Conservation (phyloP, 495 filamentous ascomycete genomes). For the Penicillium arizonense region DNA sequence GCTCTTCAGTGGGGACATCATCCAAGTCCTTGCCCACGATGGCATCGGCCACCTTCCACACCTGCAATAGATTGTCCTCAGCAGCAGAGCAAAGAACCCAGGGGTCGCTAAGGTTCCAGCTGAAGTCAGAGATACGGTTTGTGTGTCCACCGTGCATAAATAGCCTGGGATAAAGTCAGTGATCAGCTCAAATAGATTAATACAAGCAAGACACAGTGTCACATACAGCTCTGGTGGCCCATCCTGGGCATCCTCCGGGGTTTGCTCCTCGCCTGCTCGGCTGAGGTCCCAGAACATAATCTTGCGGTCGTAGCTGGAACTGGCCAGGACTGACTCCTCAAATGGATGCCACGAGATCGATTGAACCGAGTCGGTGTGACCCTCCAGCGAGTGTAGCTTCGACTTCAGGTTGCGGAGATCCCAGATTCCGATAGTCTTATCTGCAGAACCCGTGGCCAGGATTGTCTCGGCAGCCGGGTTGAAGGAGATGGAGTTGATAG, state of each 20-base stretch:
- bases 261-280: conserved; percentile 88
- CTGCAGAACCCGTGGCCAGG: conserved; percentile 87
- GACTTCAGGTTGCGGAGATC: conserved; percentile 85
- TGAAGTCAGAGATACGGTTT: conserved; percentile 92
- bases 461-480: conserved; percentile 85
- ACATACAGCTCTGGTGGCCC: conserved; percentile 92
- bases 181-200: conserved; percentile 16
- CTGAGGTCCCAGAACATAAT: conserved; percentile 97
- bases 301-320: conserved; percentile 85
- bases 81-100: conserved; percentile 94
- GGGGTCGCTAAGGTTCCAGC: conserved; percentile 93
- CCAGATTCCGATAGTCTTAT: conserved; percentile 94
- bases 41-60: conserved; percentile 91
- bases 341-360: conserved; percentile 92
- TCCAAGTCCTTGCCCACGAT: conserved; percentile 82
- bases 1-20: conserved; percentile 74
- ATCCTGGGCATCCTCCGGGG: conserved; percentile 92
- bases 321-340: conserved; percentile 83
- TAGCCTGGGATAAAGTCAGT: conserved; percentile 47
- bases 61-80: conserved; percentile 94
- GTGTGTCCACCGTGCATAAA: conserved; percentile 99
- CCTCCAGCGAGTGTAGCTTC: conserved; percentile 81
- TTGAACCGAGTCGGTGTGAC: conserved; percentile 84
- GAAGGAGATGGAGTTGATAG: conserved; percentile 92
- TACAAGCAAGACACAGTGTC: neutral